Conservation (phyloP, 1,139 yeast genomes). For the Candida neerlandica region DNA sequence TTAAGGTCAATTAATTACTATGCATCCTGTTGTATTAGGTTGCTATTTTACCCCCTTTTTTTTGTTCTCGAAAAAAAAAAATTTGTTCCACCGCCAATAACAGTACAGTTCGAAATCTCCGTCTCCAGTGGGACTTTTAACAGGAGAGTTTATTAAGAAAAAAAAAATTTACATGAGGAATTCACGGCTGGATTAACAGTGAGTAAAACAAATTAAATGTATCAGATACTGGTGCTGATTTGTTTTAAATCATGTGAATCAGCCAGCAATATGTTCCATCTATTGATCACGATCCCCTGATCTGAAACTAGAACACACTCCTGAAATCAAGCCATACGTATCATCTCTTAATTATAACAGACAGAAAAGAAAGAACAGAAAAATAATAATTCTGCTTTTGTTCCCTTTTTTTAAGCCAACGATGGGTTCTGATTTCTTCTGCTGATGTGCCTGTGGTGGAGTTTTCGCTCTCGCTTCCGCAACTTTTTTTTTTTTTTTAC, state of each 20-base stretch:
- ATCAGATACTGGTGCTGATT: too few relatives aligned
- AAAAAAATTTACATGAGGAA: not conserved
- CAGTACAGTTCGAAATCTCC: too few relatives aligned
- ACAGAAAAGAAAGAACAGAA: too few relatives aligned
- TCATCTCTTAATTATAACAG: too few relatives aligned
- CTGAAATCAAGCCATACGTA: too few relatives aligned
- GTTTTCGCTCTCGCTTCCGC: not conserved
- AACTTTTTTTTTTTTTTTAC: not conserved
- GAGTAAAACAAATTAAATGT: not conserved
- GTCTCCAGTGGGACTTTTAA: too few relatives aligned
- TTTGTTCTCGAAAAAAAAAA: not conserved
- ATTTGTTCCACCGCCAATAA: too few relatives aligned
- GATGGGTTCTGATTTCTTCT: too few relatives aligned
- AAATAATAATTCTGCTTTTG: too few relatives aligned
- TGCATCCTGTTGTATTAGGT: not conserved
- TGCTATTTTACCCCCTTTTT: constrained; percentile 1
- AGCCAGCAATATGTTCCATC: not conserved
- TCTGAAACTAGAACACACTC: not conserved
- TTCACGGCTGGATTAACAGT: constrained; percentile 3
- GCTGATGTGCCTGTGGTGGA: not conserved
- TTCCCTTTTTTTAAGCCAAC: too few relatives aligned
- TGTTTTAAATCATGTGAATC: not conserved
- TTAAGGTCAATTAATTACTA: not conserved
- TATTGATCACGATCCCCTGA: not conserved
- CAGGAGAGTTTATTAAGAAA: too few relatives aligned